phyloP scores from a whole-genome alignment of 371 early-diverging fungal species.

The Lichtheimia hyalospora region DNA sequence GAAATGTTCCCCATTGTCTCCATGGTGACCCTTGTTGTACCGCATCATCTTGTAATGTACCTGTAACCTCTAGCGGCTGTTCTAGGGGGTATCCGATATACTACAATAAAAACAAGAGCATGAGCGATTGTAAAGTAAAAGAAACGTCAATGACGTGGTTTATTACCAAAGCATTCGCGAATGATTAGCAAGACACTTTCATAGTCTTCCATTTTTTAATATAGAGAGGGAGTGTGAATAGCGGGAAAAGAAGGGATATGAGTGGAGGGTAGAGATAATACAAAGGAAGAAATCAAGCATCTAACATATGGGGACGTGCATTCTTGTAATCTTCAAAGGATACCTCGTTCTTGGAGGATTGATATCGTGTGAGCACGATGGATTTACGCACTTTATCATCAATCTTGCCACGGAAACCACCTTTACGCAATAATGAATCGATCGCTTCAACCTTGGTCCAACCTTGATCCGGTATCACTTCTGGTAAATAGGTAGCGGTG shows the following conservation, averaged over 20 bases:
- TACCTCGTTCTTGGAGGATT: conserved; percentile 65
- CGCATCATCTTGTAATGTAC: conserved; percentile 28
- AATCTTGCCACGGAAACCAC: conserved; percentile 70
- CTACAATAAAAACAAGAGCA: conserved; percentile 27
- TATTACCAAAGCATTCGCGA: conserved; percentile 76
- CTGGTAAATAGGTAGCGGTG: conserved; percentile 91
- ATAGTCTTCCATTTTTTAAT: conserved; percentile 56
- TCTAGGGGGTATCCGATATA: conserved; percentile 82
- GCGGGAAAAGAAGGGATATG: neutral
- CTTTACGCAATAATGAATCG: conserved; percentile 83
- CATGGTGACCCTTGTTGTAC: no score
- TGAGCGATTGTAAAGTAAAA: neutral
- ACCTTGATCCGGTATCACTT: conserved; percentile 69
- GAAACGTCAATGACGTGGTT: neutral
- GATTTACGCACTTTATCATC: conserved; percentile 52
- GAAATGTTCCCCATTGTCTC: no score
- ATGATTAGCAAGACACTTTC: conserved; percentile 82
- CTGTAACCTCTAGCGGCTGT: conserved; percentile 72
- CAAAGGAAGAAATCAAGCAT: neutral
- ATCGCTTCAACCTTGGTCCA: conserved; percentile 89
- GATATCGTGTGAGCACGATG: conserved; percentile 80
- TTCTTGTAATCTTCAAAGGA: conserved; percentile 65
- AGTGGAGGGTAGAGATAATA: neutral
- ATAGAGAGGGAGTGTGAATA: neutral
- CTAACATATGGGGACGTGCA: neutral